Percentiles rank a stretch among this genome's conserved stretches.
Conservation (phyloP, 1,139 yeast genomes). For the Wickerhamomyces sp. region DNA sequence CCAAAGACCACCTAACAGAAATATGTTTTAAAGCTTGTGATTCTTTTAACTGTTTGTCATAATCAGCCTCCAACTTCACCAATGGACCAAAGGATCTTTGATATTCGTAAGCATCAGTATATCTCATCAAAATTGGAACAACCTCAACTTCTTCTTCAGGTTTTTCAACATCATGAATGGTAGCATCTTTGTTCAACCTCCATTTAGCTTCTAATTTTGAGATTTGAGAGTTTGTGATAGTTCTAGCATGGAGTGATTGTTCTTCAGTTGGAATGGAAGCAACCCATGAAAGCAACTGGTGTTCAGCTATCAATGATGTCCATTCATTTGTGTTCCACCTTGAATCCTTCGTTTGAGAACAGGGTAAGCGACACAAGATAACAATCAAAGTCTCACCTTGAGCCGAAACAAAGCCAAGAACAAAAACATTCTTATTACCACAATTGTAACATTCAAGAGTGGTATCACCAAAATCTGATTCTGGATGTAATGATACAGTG, state of each 20-base stretch:
- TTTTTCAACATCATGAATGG: conserved; percentile 52
- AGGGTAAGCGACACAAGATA: conserved; percentile 81
- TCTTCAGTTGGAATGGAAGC: conserved; percentile 66
- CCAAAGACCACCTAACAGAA: conserved; percentile 69
- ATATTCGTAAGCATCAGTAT: conserved; percentile 80
- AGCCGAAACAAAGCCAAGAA: conserved; percentile 85
- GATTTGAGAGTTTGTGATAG: conserved; percentile 62
- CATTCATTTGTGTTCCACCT: conserved; percentile 89
- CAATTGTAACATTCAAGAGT: conserved; percentile 87
- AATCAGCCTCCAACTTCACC: conserved; percentile 75
- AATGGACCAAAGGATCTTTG: conserved; percentile 84
- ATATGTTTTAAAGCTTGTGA: conserved; percentile 75
- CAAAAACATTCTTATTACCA: conserved; percentile 76
- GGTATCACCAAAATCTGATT: conserved; percentile 81
- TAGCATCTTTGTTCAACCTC: conserved; percentile 68
- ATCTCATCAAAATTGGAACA: conserved; percentile 70
- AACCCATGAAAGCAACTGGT: conserved; percentile 78
- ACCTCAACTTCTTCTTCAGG: conserved; percentile 54
- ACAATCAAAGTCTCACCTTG: conserved; percentile 86
- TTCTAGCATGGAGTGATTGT: conserved; percentile 48
- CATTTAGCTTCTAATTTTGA: conserved; percentile 74
- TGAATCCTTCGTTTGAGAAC: conserved; percentile 69
- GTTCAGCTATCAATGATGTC: conserved; percentile 81
- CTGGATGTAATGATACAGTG: conserved; percentile 67
- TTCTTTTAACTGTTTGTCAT: conserved; percentile 70